phyloP scores from a whole-genome alignment of 2,329 filamentous ascomycete genomes.

The Colletotrichum tropicicola region DNA sequence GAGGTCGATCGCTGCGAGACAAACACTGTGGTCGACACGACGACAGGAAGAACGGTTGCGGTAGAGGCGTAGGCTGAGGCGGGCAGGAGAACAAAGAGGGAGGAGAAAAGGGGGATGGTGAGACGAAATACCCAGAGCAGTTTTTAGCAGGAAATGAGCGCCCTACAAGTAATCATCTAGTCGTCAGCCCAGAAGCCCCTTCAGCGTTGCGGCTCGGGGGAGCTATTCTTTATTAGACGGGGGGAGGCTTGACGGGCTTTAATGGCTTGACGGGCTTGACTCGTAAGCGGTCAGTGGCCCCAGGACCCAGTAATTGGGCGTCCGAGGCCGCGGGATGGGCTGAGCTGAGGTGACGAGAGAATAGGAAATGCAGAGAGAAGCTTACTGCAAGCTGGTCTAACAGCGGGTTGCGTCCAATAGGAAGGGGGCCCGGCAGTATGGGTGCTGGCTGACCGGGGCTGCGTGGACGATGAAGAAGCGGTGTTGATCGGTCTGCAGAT shows the following conservation, averaged over 20 bases:
- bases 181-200: constrained; percentile 22
- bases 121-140: background rate
- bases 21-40: constrained; percentile 15
- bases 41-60: constrained; percentile 16
- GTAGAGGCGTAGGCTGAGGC: constrained; percentile 16
- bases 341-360: constrained; percentile 10
- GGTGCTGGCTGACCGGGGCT: background rate
- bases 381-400: constrained; percentile 7
- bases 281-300: constrained; percentile 16
- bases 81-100: constrained; percentile 18
- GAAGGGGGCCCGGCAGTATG: background rate
- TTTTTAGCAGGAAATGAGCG: constrained; percentile 13
- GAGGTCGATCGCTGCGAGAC: constrained; percentile 11
- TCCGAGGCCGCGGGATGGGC: constrained; percentile 15
- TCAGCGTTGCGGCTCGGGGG: constrained; percentile 18
- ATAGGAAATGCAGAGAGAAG: background rate
- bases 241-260: constrained; percentile 4
- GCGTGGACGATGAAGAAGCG: background rate
- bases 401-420: background rate
- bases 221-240: constrained; percentile 4
- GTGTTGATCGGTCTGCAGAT: background rate
- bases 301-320: constrained; percentile 8
- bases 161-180: constrained; percentile 16
- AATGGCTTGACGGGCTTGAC: constrained; percentile 13
- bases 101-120: constrained; percentile 14